Evolutionary conservation across 768 basidiomycete species (phyloP), one percentile per base, ranked within the genome.

Genomic region (Butyriboletus loyo): DNA sequence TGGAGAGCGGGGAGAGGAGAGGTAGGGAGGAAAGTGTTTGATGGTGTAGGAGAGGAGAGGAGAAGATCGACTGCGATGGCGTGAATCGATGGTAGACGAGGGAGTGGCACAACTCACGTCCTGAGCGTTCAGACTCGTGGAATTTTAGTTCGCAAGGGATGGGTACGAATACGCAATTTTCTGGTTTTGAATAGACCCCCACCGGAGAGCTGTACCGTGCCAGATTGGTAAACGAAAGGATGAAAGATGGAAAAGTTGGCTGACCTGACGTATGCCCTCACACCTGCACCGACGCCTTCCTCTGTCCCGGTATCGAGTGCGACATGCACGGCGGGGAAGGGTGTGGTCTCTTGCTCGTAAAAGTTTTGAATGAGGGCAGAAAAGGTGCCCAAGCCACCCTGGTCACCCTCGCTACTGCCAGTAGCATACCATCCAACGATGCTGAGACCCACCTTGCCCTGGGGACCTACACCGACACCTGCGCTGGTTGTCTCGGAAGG

Each of bases 281-380:
- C 86, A 39, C 92, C 87, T 7, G 93, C 81, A 19, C 75, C 78
- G 52, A 77, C 69, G 11, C 78, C 78, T 44, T 73, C 79, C 55
- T 86, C 84, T 4, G 85, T 76, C 19, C 90, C 88, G 9, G 94
- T 95, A 72, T 96, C 91, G 34, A 98, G 75, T 5, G 93, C 86
- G 49, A 98, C 77, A 69, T 98, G 94, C 43, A 98, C 83, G 4
- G 96, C 93, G 30, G 86, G 91, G 67, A 88, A 84, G 3, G 93
- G 90, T 0, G 83, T 77, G 6, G 92, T 92, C 72, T 98, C 93
- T 78, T 90, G 86, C 36, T 90, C 84, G 72, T 97, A 98, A 75
- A 97, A 97, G 72, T 95, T 93, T 78, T 98, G 96, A 66, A 98
- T 95, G 60, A 98, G 81, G 11, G 96, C 93, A 25, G 95, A 95